phyloP scores from a whole-genome alignment of 768 basidiomycete species.

The Russula olivacea region DNA sequence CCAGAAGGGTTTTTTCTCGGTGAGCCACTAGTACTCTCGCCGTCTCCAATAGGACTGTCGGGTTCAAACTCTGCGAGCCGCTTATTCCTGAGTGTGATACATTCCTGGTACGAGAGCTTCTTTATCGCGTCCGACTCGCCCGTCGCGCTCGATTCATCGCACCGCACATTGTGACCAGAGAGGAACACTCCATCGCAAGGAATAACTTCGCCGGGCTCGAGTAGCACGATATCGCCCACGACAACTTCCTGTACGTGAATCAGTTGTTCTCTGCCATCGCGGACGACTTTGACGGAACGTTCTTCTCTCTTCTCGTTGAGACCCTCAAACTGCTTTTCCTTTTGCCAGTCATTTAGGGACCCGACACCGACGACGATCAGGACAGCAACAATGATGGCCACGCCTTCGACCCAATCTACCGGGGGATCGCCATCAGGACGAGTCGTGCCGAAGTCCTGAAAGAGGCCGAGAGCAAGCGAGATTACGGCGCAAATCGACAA shows the following conservation, averaged over 20 bases:
- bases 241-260: slow-evolving; percentile 63
- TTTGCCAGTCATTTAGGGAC: slow-evolving; percentile 96
- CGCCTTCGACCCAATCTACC: slow-evolving; percentile 97
- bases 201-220: slow-evolving; percentile 94
- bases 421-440: slow-evolving; percentile 56
- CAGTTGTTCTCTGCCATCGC: slow-evolving; percentile 29
- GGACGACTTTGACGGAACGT: slow-evolving; percentile 69
- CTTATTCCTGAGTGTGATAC: slow-evolving; percentile 44
- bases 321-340: slow-evolving; percentile 89
- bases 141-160: slow-evolving; percentile 94
- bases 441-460: slow-evolving; percentile 82
- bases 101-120: slow-evolving; percentile 76
- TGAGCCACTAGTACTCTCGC: slow-evolving; percentile 29
- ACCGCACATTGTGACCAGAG: slow-evolving; percentile 86
- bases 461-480: slow-evolving; percentile 89
- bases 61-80: slow-evolving; percentile 23
- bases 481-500: slow-evolving; percentile 89
- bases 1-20: slow-evolving; percentile 23
- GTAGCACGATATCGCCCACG: slow-evolving; percentile 85
- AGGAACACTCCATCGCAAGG: slow-evolving; percentile 97
- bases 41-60: slow-evolving; percentile 5
- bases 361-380: slow-evolving; percentile 82
- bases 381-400: slow-evolving; percentile 73
- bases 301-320: slow-evolving; percentile 96
- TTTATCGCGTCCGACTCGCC: slow-evolving; percentile 96